Conservation (phyloP, 192 early-diverging fungal genomes). For the Podila verticillata region DNA sequence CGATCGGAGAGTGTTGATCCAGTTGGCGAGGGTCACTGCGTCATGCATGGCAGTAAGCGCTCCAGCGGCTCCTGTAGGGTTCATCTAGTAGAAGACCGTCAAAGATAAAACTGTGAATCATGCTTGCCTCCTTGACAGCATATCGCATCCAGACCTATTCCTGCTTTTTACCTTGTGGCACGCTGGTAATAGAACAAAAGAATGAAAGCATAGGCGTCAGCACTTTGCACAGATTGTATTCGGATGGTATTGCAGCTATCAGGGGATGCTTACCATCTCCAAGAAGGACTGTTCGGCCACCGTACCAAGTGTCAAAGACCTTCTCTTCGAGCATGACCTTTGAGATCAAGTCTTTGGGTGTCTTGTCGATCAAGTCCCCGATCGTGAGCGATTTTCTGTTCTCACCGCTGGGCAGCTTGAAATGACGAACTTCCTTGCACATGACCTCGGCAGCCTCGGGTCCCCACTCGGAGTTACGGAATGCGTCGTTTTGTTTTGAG, state of each 20-base stretch:
- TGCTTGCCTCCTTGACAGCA: neutral
- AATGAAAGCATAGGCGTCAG: neutral
- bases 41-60: slow-evolving; percentile 1
- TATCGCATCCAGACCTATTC: neutral
- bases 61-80: slow-evolving; percentile 7
- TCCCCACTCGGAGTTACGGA: neutral
- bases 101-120: neutral
- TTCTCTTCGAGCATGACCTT: slow-evolving; percentile 11
- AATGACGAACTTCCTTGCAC: neutral
- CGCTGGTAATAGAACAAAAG: neutral
- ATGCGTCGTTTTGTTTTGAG: neutral
- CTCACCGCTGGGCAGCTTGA: neutral
- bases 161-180: neutral
- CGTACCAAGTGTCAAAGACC: slow-evolving; percentile 5
- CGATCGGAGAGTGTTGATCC: slow-evolving; percentile 1
- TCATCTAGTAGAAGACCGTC: neutral
- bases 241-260: no score
- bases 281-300: neutral
- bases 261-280: neutral
- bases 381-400: neutral
- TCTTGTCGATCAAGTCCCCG: neutral
- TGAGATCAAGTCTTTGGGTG: slow-evolving; percentile 4
- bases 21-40: slow-evolving; percentile 3
- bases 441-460: slow-evolving; percentile 5
- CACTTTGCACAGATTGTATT: no score